Base-by-base conservation (phyloP, 345 rosid species). In the Arabis alpina region DNA sequence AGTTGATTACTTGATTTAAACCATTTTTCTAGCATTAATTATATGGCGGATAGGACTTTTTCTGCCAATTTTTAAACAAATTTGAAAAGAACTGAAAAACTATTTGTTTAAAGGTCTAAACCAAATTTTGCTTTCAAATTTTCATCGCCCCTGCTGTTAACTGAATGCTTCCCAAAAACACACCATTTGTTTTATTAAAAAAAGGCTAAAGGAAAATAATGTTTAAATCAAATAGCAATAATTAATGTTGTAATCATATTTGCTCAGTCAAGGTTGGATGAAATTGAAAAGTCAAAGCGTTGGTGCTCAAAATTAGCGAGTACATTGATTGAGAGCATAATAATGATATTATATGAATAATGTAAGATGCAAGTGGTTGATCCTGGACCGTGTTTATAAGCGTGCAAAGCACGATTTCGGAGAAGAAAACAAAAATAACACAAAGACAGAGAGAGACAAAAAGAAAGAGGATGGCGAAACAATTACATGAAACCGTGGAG, bases 251-350 rank as follows among this genome's bases (percentile, higher is more conserved):
- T 5, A 34, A 28, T 6, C 60, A 8, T 36, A 24, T 2, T 59
- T 54, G 36, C 56, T 37, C 8, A 70, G 76, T 72, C 70, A 63
- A 72, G 49, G 2, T 37, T 72, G 43, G 50, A 63, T 63, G 45
- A 28, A 7, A 36, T 36, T 36, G 40, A 36, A 36, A 54, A 63
- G 49, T 63, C 70, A 72, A 63, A 34, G 42, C 5, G 24, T 37
- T 62, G 54, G 61, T 41, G 47, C 68, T 28, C 75, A 24, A 43
- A 45, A n/a, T n/a, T 5, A 45, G 36, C 70, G 34, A 72, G 64
- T 72, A 27, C 16, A 55, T 8, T 72, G 6, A 37, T 55, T 64
- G 19, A 51, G 6, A 41, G 3, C 30, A 61, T 43, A 32, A n/a
- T 13, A 40, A 32, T 32, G 0, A 60, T 40, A 34, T 34, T 6